phyloP scores from a whole-genome alignment of 805 yeast genomes.

The Phaffomyces opuntiae region DNA sequence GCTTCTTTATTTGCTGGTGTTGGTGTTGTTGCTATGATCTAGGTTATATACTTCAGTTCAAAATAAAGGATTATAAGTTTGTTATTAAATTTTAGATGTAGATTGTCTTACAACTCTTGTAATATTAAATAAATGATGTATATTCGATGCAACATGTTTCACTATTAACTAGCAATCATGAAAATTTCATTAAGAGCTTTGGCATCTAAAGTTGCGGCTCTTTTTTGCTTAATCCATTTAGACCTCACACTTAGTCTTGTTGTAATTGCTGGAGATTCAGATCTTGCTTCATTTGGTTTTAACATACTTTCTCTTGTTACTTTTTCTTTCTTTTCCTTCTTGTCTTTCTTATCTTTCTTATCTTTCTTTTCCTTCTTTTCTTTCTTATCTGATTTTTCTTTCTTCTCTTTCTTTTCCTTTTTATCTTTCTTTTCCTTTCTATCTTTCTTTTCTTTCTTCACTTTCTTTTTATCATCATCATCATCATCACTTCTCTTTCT shows the following conservation, averaged over 20 bases:
- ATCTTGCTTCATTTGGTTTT: constrained; percentile 28
- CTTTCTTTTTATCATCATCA: constrained; percentile 20
- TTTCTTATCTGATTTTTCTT: constrained; percentile 23
- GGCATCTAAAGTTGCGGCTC: constrained; percentile 86
- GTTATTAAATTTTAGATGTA: too few relatives aligned
- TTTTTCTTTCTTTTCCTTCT: constrained; percentile 24
- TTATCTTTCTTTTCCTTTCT: constrained; percentile 25
- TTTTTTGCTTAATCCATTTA: constrained; percentile 81
- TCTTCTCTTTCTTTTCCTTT: constrained; percentile 21
- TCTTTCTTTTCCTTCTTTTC: constrained; percentile 23
- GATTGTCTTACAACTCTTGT: too few relatives aligned
- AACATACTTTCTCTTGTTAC: constrained; percentile 37
- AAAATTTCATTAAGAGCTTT: constrained; percentile 88
- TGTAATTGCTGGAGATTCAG: constrained; percentile 30
- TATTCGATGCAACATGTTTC: too few relatives aligned
- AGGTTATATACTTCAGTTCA: background rate
- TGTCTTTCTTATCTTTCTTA: constrained; percentile 26
- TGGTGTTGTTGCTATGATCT: constrained; percentile 29
- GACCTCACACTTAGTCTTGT: constrained; percentile 74
- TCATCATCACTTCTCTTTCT: constrained; percentile 26
- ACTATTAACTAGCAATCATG: constrained; percentile 55
- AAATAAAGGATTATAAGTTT: too few relatives aligned
- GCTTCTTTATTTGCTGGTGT: constrained; percentile 40
- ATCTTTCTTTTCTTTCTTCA: constrained; percentile 22
- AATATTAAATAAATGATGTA: too few relatives aligned